phyloP scores from a whole-genome alignment of 1,139 yeast species.

The Candida anutae region DNA sequence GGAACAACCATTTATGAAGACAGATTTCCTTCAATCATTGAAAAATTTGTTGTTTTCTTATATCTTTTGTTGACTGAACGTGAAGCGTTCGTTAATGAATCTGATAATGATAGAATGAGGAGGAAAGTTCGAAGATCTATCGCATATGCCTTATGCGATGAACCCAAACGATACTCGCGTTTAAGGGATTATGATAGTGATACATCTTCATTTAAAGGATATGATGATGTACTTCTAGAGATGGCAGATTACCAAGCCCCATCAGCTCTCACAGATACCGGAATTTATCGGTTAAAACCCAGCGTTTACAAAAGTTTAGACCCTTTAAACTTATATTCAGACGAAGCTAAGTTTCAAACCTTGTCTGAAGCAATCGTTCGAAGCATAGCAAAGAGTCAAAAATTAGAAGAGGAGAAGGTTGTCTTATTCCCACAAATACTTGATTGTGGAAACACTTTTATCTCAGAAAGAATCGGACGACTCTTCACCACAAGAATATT shows the following conservation, averaged over 20 bases:
- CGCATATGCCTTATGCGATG: conserved; percentile 41
- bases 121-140: conserved; percentile 27
- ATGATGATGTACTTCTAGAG: conserved; percentile 27
- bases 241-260: conserved; percentile 39
- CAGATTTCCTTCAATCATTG: conserved; percentile 41
- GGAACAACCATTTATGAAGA: conserved; percentile 50
- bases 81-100: conserved; percentile 29
- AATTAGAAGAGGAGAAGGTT: conserved; percentile 33
- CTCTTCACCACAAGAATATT: conserved; percentile 47
- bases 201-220: conserved; percentile 22
- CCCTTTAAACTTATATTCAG: conserved; percentile 30
- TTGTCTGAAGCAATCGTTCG: conserved; percentile 25
- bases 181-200: conserved; percentile 33
- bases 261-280: conserved; percentile 30
- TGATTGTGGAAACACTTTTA: conserved; percentile 28
- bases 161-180: conserved; percentile 48
- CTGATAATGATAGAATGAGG: conserved; percentile 15
- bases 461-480: conserved; percentile 32
- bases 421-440: conserved; percentile 28
- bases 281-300: conserved; percentile 39
- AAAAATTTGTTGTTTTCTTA: conserved; percentile 46
- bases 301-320: conserved; percentile 27
- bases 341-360: conserved; percentile 26
- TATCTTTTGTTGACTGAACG: conserved; percentile 55
- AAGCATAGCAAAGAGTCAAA: conserved; percentile 18